phyloP scores from a whole-genome alignment of 2,329 filamentous ascomycete genomes.

The Arachnomyces sp. region DNA sequence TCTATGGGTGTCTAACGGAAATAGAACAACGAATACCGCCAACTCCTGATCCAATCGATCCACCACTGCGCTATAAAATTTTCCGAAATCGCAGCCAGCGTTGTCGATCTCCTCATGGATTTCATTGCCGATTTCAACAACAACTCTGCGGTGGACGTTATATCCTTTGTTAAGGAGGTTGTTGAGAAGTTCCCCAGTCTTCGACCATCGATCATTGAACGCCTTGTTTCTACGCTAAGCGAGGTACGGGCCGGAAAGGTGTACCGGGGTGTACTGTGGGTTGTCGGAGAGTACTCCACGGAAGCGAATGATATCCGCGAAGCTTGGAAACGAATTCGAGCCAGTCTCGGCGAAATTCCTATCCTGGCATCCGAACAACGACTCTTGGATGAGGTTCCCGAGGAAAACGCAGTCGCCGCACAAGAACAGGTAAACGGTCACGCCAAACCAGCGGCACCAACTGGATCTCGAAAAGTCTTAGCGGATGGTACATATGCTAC shows the following conservation, averaged over 20 bases:
- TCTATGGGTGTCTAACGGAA: slow-evolving; percentile 15
- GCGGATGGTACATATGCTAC: slow-evolving; percentile 97
- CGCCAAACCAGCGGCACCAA: slow-evolving; percentile 64
- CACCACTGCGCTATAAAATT: slow-evolving; percentile 99
- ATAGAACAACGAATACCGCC: slow-evolving; percentile 81
- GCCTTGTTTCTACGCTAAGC: slow-evolving; percentile 78
- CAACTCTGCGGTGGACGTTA: slow-evolving; percentile 90
- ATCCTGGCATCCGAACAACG: slow-evolving; percentile 93
- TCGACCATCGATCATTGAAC: slow-evolving; percentile 75
- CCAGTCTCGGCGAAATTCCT: slow-evolving; percentile 91
- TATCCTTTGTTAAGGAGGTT: slow-evolving; percentile 97
- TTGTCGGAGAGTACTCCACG: slow-evolving; percentile 91
- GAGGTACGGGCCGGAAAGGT: slow-evolving; percentile 97
- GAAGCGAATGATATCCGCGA: slow-evolving; percentile 91
- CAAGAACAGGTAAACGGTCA: slow-evolving; percentile 71
- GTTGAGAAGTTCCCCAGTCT: slow-evolving; percentile 95
- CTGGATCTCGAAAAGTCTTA: slow-evolving; percentile 80
- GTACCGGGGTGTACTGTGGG: slow-evolving; percentile 93
- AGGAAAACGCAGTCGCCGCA: slow-evolving; percentile 56
- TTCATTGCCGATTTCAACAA: slow-evolving; percentile 99
- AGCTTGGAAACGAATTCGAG: slow-evolving; percentile 91
- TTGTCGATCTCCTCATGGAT: slow-evolving; percentile 96
- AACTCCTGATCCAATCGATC: slow-evolving; percentile 91
- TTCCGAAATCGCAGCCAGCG: slow-evolving; percentile 92
- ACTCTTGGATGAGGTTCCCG: slow-evolving; percentile 71